Base-by-base conservation (phyloP, 2,329 filamentous ascomycete species). In the Nakataea oryzae region DNA sequence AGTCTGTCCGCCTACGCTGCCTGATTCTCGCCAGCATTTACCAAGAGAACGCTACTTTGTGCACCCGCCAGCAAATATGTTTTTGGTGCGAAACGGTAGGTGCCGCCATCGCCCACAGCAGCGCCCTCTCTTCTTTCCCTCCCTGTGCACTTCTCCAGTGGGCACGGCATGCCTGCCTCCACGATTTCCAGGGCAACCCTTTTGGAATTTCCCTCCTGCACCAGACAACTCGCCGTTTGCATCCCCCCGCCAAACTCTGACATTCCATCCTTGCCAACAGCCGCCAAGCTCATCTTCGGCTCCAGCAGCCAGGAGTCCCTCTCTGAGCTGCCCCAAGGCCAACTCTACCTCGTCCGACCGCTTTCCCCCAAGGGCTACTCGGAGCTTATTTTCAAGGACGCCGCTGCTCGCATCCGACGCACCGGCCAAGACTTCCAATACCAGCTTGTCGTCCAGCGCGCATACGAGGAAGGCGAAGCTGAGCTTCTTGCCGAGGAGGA, bases 381-480 rank as follows among this genome's bases (percentile, higher is more conserved):
- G 1, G 95, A 99, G 76, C 91, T 97, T 72, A 96, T 99, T 76
- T 99, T 97, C 82, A 96, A 95, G 75, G 95, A 99, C 86, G 89
- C 92, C 54, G 90, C 91, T 58, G 91, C 93, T 61, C 91, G 89
- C 66, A 96, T 99, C 71, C 89, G 96, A 66, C 87, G 91, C 66
- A 97, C 95, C 21, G 93, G 90, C 26, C 93, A 96, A 73, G 92
- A 97, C 61, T 97, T 90, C 71, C 93, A 99, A 71, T 99, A 97
- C 74, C 95, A 99, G 74, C 90, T 99, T 14, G 93, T 97, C 54
- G 85, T 97, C 55, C 95, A 99, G 74, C 86, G 95, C 64, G 93
- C 93, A 63, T 99, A 96, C 80, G 95, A 99, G 72, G 95, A 99
- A 76, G 95, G 95, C 62, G 95, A 99, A 72, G 93, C 93, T 65